Conservation (phyloP, 768 basidiomycete genomes). For the Boletus rubroflammeus region DNA sequence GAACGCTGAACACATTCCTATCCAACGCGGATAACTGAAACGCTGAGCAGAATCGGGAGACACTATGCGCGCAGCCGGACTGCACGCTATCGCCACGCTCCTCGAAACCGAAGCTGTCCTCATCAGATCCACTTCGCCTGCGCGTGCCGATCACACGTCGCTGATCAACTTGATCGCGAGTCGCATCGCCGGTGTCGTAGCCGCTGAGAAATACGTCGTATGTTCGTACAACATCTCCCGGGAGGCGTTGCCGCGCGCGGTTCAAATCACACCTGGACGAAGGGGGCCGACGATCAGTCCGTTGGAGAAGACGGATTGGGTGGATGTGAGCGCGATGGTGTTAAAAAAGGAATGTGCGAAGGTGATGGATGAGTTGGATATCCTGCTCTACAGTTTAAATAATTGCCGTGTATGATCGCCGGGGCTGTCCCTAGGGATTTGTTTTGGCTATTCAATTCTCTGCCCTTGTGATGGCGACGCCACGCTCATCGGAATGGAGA, state of each 20-base stretch:
- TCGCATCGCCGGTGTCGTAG: conserved; percentile 90
- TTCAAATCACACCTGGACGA: conserved; percentile 79
- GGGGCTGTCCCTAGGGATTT: too few species aligned
- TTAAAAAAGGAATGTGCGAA: conserved; percentile 75
- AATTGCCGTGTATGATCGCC: conserved; percentile 79
- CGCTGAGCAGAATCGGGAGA: conserved; percentile 85
- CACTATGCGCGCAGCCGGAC: conserved; percentile 97
- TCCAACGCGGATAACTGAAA: not conserved
- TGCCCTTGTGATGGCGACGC: not conserved
- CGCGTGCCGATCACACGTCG: conserved; percentile 57
- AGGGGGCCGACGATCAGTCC: conserved; percentile 85
- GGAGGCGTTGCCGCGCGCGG: conserved; percentile 55
- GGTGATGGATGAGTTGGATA: conserved; percentile 90
- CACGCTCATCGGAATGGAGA: not conserved
- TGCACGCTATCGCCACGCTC: conserved; percentile 89
- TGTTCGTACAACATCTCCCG: conserved; percentile 92
- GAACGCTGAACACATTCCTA: conserved; percentile 24
- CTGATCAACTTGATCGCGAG: conserved; percentile 78
- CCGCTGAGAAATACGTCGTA: conserved; percentile 80
- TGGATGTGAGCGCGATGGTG: conserved; percentile 91
- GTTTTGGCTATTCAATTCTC: not conserved
- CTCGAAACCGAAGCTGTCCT: conserved; percentile 88
- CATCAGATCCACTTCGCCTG: conserved; percentile 71
- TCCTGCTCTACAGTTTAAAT: conserved; percentile 84
- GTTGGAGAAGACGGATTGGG: conserved; percentile 82